Percentiles rank a stretch among this genome's conserved stretches.
Conservation (phyloP, 2,329 filamentous ascomycete genomes). For the Fusarium irregulare region DNA sequence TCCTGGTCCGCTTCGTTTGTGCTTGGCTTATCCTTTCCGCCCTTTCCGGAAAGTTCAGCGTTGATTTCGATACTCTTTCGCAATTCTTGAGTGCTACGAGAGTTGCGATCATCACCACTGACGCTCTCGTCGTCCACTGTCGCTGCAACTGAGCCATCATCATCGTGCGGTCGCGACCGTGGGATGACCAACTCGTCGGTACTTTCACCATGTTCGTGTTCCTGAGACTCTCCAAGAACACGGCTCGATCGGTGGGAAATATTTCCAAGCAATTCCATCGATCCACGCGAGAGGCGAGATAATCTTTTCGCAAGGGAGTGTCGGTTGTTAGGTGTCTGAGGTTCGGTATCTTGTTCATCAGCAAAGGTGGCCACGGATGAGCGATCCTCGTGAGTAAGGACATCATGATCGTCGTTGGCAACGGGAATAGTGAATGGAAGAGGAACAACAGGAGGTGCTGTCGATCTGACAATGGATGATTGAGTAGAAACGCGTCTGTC, state of each 20-base stretch:
- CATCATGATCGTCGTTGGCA: conserved; percentile 55
- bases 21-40: conserved; percentile 31
- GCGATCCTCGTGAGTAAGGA: conserved; percentile 58
- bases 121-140: conserved; percentile 66
- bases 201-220: conserved; percentile 52
- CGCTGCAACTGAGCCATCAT: conserved; percentile 66
- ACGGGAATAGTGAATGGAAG: conserved; percentile 72
- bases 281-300: conserved; percentile 62
- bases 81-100: conserved; percentile 38
- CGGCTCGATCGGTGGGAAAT: conserved; percentile 54
- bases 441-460: conserved; percentile 66
- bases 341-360: conserved; percentile 63
- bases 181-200: conserved; percentile 60
- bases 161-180: conserved; percentile 50
- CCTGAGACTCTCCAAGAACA: conserved; percentile 28
- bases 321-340: conserved; percentile 45
- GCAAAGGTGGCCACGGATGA: conserved; percentile 79
- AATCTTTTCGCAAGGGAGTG: conserved; percentile 60
- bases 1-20: conserved; percentile 16
- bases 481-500: conserved; percentile 41
- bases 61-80: conserved; percentile 54
- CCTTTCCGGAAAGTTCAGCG: conserved; percentile 50
- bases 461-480: conserved; percentile 46
- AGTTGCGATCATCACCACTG: conserved; percentile 53
- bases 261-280: conserved; percentile 57